phyloP scores from a whole-genome alignment of 2,329 filamentous ascomycete species.

The Madurella mycetomatis region DNA sequence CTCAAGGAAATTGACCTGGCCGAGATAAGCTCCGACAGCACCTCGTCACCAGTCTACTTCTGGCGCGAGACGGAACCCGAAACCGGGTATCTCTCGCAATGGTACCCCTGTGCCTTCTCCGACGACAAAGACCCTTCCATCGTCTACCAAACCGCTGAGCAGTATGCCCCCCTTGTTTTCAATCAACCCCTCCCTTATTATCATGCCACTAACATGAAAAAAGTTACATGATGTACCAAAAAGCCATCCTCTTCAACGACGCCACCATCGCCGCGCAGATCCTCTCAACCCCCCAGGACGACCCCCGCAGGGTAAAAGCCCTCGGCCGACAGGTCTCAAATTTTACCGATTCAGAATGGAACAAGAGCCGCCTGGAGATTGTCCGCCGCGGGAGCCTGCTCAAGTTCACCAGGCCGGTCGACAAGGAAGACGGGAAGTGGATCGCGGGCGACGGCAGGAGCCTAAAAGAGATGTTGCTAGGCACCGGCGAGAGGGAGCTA shows the following conservation, averaged over 20 bases:
- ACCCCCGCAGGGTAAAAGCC: constrained; percentile 45
- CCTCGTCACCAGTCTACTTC: constrained; percentile 37
- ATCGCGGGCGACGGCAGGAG: constrained; percentile 17
- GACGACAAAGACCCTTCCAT: constrained; percentile 31
- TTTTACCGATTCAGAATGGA: constrained; percentile 52
- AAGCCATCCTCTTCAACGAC: constrained; percentile 48
- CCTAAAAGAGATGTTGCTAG: constrained; percentile 47
- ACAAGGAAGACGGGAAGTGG: constrained; percentile 27
- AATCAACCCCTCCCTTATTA: background rate
- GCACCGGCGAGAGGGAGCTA: constrained; percentile 55
- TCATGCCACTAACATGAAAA: background rate
- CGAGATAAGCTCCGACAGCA: background rate
- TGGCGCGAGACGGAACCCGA: constrained; percentile 43
- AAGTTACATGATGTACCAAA: constrained; percentile 54
- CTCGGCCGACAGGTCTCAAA: constrained; percentile 52
- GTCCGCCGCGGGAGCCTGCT: constrained; percentile 54
- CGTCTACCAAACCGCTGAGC: constrained; percentile 48
- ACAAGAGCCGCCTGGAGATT: constrained; percentile 45
- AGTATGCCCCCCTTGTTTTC: constrained; percentile 31
- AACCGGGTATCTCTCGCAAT: constrained; percentile 59
- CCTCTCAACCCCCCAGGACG: constrained; percentile 37
- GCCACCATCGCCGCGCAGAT: constrained; percentile 42
- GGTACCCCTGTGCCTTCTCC: constrained; percentile 51
- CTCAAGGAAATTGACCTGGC: background rate
- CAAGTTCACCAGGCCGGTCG: constrained; percentile 52